Conservation (phyloP, 1,139 yeast species). For the Saccharomyces uvarum region DNA sequence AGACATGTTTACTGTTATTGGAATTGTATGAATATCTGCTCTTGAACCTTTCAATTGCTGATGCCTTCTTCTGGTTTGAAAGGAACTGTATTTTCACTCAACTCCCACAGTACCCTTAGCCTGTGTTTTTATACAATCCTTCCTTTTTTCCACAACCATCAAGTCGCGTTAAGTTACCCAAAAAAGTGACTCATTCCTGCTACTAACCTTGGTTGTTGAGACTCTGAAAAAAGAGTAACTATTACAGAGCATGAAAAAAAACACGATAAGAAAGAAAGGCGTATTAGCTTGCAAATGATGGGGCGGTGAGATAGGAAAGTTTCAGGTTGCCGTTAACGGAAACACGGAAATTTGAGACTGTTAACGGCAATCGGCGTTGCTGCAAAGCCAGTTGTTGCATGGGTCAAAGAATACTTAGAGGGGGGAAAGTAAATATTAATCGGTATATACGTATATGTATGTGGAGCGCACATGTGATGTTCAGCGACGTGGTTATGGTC, state of each 20-base stretch:
- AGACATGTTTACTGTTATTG: conserved; percentile 22
- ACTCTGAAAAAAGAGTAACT: background rate
- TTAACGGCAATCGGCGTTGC: background rate
- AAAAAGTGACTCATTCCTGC: background rate
- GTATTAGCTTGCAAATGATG: background rate
- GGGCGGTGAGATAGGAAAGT: too few species aligned
- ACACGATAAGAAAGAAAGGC: background rate
- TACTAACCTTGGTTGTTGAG: background rate
- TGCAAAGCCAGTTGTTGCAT: background rate
- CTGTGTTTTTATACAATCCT: background rate
- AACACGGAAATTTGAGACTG: background rate
- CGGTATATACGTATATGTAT: background rate
- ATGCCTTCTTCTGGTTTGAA: background rate
- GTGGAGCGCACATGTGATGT: background rate
- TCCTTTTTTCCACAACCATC: background rate
- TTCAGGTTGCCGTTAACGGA: too few species aligned
- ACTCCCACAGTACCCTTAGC: background rate
- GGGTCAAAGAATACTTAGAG: background rate
- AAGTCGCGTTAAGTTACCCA: background rate
- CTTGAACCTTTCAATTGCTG: background rate
- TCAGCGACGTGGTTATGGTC: conserved; percentile 48
- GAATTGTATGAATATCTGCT: background rate
- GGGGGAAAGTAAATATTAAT: background rate
- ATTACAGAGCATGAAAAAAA: background rate
- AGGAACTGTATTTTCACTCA: background rate